These are phyloP conservation scores for Colletotrichum sp. DNA, from an alignment of 2,329 filamentous ascomycete genomes.

Conservation along the genomic window DNA sequence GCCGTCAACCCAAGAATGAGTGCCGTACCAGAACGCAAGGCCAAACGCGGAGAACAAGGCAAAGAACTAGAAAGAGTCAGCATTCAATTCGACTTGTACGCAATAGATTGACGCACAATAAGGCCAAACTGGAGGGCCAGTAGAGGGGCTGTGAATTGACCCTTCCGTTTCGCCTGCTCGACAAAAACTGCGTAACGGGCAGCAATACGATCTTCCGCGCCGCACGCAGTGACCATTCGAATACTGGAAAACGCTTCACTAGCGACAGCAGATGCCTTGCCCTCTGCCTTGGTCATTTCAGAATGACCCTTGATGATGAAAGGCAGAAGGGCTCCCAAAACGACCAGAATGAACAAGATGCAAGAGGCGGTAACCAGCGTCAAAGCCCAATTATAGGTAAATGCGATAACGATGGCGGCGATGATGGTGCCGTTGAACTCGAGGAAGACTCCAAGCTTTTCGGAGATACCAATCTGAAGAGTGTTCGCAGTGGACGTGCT, in stretches of 20 bases:
- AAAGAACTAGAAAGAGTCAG: slow-evolving; percentile 49
- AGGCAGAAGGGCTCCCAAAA: slow-evolving; percentile 54
- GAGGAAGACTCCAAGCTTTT: slow-evolving; percentile 64
- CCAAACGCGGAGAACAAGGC: slow-evolving; percentile 57
- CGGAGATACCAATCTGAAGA: slow-evolving; percentile 69
- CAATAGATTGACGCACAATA: slow-evolving; percentile 36
- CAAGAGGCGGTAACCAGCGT: slow-evolving; percentile 63
- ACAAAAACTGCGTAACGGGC: slow-evolving; percentile 60
- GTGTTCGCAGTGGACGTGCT: slow-evolving; percentile 65
- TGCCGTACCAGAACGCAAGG: slow-evolving; percentile 68
- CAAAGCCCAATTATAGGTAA: slow-evolving; percentile 62
- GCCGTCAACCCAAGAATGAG: slow-evolving; percentile 52
- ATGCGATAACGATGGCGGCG: slow-evolving; percentile 58
- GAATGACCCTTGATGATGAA: slow-evolving; percentile 59
- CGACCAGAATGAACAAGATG: slow-evolving; percentile 59
- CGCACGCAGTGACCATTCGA: slow-evolving; percentile 67
- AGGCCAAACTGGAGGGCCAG: slow-evolving; percentile 58
- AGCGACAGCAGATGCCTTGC: slow-evolving; percentile 62
- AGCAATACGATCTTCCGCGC: slow-evolving; percentile 60
- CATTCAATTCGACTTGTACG: neutral
- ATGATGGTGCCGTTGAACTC: slow-evolving; percentile 60
- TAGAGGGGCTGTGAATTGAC: slow-evolving; percentile 54
- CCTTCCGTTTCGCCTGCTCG: slow-evolving; percentile 55
- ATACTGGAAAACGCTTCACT: slow-evolving; percentile 66
- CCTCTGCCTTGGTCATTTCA: slow-evolving; percentile 55